These are phyloP conservation scores for Hortiboletus flavorubellus DNA, from an alignment of 768 basidiomycete species.

Conservation along the genomic window DNA sequence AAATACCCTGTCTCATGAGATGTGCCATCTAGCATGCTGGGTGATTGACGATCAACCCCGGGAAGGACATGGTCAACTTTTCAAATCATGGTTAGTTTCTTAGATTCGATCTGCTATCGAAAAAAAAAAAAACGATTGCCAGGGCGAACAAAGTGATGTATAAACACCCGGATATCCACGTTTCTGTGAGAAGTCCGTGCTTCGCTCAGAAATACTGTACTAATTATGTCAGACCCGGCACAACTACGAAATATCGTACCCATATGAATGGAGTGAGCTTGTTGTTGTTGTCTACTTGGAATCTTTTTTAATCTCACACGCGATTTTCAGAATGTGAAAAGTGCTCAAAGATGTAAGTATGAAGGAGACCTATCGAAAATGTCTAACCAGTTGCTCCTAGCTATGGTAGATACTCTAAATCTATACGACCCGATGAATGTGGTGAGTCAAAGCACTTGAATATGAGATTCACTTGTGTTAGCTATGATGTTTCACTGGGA, in stretches of 20 bases:
- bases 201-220: not conserved
- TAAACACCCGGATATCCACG: conserved; percentile 63
- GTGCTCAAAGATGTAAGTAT: conserved; percentile 58
- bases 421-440: conserved; percentile 62
- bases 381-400: conserved; percentile 33
- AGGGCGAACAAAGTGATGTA: conserved; percentile 70
- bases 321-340: conserved; percentile 51
- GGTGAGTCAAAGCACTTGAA: conserved; percentile 38
- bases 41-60: conserved; percentile 66
- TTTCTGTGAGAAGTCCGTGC: conserved; percentile 51
- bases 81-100: conserved; percentile 61
- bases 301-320: conserved; percentile 3
- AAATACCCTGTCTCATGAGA: conserved; percentile 84
- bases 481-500: not conserved
- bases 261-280: conserved; percentile 67
- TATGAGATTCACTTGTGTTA: not conserved
- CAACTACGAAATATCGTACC: conserved; percentile 71
- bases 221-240: conserved; percentile 54
- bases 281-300: not conserved
- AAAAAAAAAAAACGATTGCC: not conserved
- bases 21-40: conserved; percentile 91
- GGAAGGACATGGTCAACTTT: conserved; percentile 70
- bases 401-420: conserved; percentile 73
- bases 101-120: not conserved
- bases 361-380: not conserved